Conservation (phyloP, 371 early-diverging fungal species). For the Syncephalastrum contaminatum region DNA sequence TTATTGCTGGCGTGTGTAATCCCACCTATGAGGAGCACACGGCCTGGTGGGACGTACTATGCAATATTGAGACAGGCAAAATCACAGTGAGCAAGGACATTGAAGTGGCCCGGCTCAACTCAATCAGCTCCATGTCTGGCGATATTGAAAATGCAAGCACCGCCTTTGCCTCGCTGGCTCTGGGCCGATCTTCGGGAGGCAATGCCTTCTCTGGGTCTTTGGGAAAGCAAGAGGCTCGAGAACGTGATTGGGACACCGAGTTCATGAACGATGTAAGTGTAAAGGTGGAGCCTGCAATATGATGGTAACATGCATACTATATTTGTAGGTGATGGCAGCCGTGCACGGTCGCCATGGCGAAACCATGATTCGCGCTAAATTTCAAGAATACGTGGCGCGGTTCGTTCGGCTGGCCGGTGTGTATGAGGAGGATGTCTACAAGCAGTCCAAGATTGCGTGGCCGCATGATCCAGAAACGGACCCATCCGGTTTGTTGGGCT, state of each 20-base stretch:
- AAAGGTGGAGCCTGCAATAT: neutral
- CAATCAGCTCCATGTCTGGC: conserved; percentile 5
- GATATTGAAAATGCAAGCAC: conserved; percentile 5
- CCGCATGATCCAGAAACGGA: conserved; percentile 32
- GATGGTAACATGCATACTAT: neutral
- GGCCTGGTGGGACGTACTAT: conserved; percentile 95
- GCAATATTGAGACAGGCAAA: conserved; percentile 89
- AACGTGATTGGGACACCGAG: conserved; percentile 52
- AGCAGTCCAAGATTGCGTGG: conserved; percentile 62
- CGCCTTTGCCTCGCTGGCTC: conserved; percentile 20
- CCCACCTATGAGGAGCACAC: conserved; percentile 91
- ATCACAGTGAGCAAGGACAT: conserved; percentile 87
- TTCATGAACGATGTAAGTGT: conserved; percentile 63
- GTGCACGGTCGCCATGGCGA: conserved; percentile 88
- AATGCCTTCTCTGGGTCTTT: conserved; percentile 4
- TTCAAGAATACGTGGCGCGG: conserved; percentile 83
- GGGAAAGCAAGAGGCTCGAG: conserved; percentile 18
- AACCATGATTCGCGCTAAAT: conserved; percentile 81
- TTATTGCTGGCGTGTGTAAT: conserved; percentile 96
- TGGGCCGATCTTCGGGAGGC: conserved; percentile 17
- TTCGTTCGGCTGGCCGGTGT: conserved; percentile 79
- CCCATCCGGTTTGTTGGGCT: conserved; percentile 53
- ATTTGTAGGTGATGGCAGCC: conserved; percentile 60
- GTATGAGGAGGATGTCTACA: conserved; percentile 73
- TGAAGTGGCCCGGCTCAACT: conserved; percentile 14